Evolutionary conservation across 2,329 filamentous ascomycete genomes (phyloP).

Genomic region (Metarhizium guizhouense): DNA sequence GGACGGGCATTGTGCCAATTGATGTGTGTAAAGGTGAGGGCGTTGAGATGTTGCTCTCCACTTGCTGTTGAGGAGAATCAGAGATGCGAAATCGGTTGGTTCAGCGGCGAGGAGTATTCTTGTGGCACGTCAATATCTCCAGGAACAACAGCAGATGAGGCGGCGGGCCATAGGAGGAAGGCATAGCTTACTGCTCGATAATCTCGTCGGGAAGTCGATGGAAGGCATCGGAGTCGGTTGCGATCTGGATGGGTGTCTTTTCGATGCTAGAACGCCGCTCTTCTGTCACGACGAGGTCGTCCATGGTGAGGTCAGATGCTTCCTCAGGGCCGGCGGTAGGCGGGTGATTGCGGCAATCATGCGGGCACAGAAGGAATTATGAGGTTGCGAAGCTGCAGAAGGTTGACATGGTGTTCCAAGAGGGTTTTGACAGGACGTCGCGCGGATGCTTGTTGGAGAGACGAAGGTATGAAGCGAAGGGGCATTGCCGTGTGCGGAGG

Average conservation of each 20-base stretch:
- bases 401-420: neutral
- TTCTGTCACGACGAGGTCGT: slow-evolving; percentile 17
- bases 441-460: neutral
- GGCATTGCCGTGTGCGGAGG: too few species aligned
- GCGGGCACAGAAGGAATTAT: neutral
- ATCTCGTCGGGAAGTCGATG: slow-evolving; percentile 58
- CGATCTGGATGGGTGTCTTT: slow-evolving; percentile 19
- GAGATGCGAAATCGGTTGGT: slow-evolving; percentile 56
- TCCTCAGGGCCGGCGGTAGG: neutral
- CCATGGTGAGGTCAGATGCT: slow-evolving; percentile 18
- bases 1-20: slow-evolving; percentile 52
- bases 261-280: slow-evolving; percentile 25
- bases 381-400: neutral
- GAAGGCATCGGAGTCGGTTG: slow-evolving; percentile 30
- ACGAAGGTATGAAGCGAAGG: too few species aligned
- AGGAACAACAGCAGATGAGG: neutral
- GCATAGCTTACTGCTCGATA: slow-evolving; percentile 53
- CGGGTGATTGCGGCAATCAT: neutral
- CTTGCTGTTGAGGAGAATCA: slow-evolving; percentile 55
- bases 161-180: neutral
- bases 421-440: neutral
- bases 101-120: slow-evolving; percentile 55
- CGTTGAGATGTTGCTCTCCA: slow-evolving; percentile 58
- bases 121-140: neutral
- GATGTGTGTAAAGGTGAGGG: slow-evolving; percentile 52